Evolutionary conservation across 2,329 filamentous ascomycete genomes (phyloP), one percentile per base, ranked within the genome.

Genomic region (Lasiodiplodia theobromae): DNA sequence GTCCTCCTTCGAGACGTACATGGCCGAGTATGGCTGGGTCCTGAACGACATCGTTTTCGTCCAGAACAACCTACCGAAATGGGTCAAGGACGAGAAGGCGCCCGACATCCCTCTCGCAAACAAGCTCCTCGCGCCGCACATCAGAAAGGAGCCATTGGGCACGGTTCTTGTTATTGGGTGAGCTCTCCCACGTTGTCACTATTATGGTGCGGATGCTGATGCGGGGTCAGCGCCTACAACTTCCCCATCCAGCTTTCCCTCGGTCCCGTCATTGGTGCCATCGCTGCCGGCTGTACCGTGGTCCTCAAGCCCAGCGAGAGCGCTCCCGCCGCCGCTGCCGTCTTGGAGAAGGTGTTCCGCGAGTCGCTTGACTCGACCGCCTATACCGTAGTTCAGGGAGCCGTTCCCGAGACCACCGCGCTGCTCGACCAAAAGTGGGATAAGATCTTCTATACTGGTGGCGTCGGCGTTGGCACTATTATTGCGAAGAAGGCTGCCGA

Each of bases 371-470:
- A 98, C 77, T 87, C 89, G 1, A 87, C 88, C 18, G 90, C 89
- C 73, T 97, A 93, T 81, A 83, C 85, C 44, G 87, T 93, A 69
- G 85, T 97, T 72, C 96, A 97, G 78, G 96, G 96, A 70, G 89
- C 84, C 34, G 82, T 97, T 23, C 86, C 90, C 14, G 93, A 97
- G 84, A 94, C 92, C 4, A 93, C 92, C 56, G 89, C 89, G 14
- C 83, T 98, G 54, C 86, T 99, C 40, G 89, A 95, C 69, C 88
- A 94, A 83, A 95, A 95, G 80, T 99, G 94, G 91, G 94, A 96
- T 83, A 98, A 97, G 87, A 96, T 99, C 76, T 94, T 96, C 84
- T 99, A 97, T 83, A 99, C 96, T 0, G 96, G 96, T 67, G 90
- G 89, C 74, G 86, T 87, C 65, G 83, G 78, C 34, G 93, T 97